These are phyloP conservation scores for Paxillus rubicundulus DNA, from an alignment of 768 basidiomycete genomes.

Conservation along the genomic window DNA sequence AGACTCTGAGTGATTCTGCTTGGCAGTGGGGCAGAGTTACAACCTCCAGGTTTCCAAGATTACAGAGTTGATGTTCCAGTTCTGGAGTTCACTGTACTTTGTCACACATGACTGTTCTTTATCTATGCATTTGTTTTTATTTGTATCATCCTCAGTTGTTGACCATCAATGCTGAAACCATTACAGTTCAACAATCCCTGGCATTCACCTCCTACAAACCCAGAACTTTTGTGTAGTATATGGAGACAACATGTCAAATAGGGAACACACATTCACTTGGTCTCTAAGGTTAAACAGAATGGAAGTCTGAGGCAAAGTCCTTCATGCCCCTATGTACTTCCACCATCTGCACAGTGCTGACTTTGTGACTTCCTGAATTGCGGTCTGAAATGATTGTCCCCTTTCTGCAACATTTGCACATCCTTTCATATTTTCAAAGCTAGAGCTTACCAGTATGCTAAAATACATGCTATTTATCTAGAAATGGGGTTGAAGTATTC, in stretches of 20 bases:
- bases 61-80: too few species aligned
- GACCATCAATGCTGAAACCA: too few species aligned
- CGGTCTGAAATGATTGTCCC: neutral
- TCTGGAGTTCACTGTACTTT: too few species aligned
- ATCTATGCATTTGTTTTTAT: too few species aligned
- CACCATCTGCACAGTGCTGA: neutral
- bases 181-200: too few species aligned
- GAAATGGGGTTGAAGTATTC: conserved; percentile 5
- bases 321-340: neutral
- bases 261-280: conserved; percentile 9
- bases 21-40: too few species aligned
- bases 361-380: neutral
- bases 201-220: neutral
- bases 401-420: conserved; percentile 16
- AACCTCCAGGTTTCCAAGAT: too few species aligned
- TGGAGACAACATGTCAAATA: conserved; percentile 8
- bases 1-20: too few species aligned
- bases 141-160: too few species aligned
- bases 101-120: too few species aligned
- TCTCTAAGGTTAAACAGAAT: conserved; percentile 19
- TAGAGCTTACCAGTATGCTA: conserved; percentile 28
- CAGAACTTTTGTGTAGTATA: conserved; percentile 28
- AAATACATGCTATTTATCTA: neutral
- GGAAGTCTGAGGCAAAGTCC: neutral
- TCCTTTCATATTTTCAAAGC: conserved; percentile 26